These are phyloP conservation scores for Neoconidiobolus thromboides DNA, from an alignment of 371 early-diverging fungal species.

Conservation along the genomic window DNA sequence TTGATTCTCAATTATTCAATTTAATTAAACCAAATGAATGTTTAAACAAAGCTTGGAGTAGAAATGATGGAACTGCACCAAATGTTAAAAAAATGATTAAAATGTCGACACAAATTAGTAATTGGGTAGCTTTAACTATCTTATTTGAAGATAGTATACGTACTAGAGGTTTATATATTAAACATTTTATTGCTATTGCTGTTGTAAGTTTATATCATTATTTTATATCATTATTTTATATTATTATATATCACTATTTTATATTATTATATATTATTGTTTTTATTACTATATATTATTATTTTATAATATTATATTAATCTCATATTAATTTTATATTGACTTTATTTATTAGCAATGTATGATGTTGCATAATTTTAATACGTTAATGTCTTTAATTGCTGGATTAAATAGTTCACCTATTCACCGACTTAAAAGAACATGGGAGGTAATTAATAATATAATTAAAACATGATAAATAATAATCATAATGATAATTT, in stretches of 20 bases:
- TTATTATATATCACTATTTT: too few species aligned
- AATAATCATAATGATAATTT: neutral
- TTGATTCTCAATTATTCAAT: slow-evolving; percentile 7
- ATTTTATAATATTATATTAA: neutral
- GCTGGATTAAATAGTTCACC: slow-evolving; percentile 79
- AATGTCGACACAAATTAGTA: slow-evolving; percentile 47
- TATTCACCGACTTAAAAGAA: slow-evolving; percentile 71
- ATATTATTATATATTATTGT: too few species aligned
- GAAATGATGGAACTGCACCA: slow-evolving; percentile 30
- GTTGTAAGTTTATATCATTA: slow-evolving; percentile 16
- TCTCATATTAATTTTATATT: neutral
- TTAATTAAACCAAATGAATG: slow-evolving; percentile 7
- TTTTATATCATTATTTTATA: too few species aligned
- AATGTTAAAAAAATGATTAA: slow-evolving; percentile 62
- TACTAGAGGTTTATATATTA: slow-evolving; percentile 47
- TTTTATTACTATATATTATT: too few species aligned
- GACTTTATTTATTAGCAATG: slow-evolving; percentile 22
- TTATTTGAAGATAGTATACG: slow-evolving; percentile 58
- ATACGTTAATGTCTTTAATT: slow-evolving; percentile 73
- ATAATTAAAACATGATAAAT: slow-evolving; percentile 7
- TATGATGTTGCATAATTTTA: slow-evolving; percentile 70
- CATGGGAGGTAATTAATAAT: slow-evolving; percentile 41
- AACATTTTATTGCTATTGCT: slow-evolving; percentile 68
- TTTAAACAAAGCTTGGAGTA: slow-evolving; percentile 15
- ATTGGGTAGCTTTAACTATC: slow-evolving; percentile 75